A percentile compares a stretch with the other conserved stretches of the same genome.
These are phyloP conservation scores for Botrytis fragariae DNA, from an alignment of 2,329 filamentous ascomycete genomes.

Conservation along the genomic window DNA sequence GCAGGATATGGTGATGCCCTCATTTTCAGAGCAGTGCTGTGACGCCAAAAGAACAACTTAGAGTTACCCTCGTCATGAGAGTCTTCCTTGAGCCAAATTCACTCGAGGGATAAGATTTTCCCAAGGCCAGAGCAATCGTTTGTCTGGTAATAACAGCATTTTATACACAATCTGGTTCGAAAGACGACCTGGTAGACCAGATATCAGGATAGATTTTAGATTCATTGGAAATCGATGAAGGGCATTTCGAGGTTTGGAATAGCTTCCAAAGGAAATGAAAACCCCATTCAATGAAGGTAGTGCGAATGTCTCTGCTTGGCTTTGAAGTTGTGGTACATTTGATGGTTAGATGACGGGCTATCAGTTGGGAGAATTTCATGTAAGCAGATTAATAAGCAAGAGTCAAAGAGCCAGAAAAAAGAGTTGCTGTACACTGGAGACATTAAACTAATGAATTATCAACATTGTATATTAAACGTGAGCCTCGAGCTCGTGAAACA, in stretches of 20 bases:
- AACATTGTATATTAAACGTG: not conserved
- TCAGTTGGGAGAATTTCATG: not conserved
- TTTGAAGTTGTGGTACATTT: not conserved
- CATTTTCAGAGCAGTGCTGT: constrained; percentile 47
- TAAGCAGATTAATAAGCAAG: not conserved
- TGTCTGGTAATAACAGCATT: constrained; percentile 37
- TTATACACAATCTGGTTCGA: not conserved
- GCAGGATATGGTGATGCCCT: constrained; percentile 46
- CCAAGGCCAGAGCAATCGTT: constrained; percentile 43
- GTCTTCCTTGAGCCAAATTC: constrained; percentile 47
- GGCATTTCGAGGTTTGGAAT: not conserved
- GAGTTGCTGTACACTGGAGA: not conserved
- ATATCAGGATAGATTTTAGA: not conserved
- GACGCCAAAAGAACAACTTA: constrained; percentile 45
- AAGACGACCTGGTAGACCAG: not conserved
- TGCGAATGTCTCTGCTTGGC: not conserved
- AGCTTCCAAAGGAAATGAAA: constrained; percentile 22
- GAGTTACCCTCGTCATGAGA: constrained; percentile 45
- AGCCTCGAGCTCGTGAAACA: not conserved
- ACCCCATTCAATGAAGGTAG: not conserved
- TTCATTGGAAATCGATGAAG: not conserved
- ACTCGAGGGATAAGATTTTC: constrained; percentile 47
- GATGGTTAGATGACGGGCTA: not conserved
- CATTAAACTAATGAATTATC: not conserved
- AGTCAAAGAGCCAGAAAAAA: not conserved